These are phyloP conservation scores for Simplicillium sp. DNA, from an alignment of 2,329 filamentous ascomycete species.

Conservation along the genomic window DNA sequence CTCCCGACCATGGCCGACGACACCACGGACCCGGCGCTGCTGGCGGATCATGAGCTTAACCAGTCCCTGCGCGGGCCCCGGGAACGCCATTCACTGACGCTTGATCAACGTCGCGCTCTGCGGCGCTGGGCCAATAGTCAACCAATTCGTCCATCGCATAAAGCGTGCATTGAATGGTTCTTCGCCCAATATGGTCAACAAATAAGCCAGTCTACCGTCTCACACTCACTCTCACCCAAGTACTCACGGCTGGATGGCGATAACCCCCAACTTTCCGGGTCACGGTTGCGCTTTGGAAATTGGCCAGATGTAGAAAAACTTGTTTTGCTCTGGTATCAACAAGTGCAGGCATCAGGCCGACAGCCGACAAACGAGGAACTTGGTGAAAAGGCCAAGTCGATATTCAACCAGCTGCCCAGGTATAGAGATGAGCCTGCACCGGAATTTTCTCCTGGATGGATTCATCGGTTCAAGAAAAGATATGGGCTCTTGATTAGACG, in stretches of 20 bases:
- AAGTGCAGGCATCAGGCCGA: slow-evolving; percentile 40
- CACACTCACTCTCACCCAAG: slow-evolving; percentile 51
- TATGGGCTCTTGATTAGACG: slow-evolving; percentile 49
- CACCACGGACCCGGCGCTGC: slow-evolving; percentile 27
- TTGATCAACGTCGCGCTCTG: slow-evolving; percentile 52
- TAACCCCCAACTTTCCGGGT: slow-evolving; percentile 50
- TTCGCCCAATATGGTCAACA: slow-evolving; percentile 46
- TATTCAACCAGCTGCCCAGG: slow-evolving; percentile 48
- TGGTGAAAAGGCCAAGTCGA: slow-evolving; percentile 50
- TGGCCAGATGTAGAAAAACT: slow-evolving; percentile 55
- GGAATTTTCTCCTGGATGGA: slow-evolving; percentile 56
- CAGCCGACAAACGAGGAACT: slow-evolving; percentile 54
- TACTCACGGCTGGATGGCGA: slow-evolving; percentile 53
- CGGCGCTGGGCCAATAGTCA: slow-evolving; percentile 51
- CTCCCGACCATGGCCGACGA: slow-evolving; percentile 24
- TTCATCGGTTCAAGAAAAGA: slow-evolving; percentile 55
- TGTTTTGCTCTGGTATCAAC: slow-evolving; percentile 45
- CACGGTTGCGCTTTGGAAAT: slow-evolving; percentile 52
- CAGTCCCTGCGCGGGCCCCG: slow-evolving; percentile 14
- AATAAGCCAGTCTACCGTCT: slow-evolving; percentile 55
- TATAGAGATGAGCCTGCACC: slow-evolving; percentile 52
- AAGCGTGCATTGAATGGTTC: slow-evolving; percentile 57
- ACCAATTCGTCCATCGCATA: slow-evolving; percentile 46
- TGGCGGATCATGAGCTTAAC: slow-evolving; percentile 20
- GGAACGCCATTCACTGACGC: slow-evolving; percentile 51